Percentiles rank a stretch among this genome's conserved stretches.
Conservation (phyloP, 2,329 filamentous ascomycete genomes). For the Epichloe scottii region DNA sequence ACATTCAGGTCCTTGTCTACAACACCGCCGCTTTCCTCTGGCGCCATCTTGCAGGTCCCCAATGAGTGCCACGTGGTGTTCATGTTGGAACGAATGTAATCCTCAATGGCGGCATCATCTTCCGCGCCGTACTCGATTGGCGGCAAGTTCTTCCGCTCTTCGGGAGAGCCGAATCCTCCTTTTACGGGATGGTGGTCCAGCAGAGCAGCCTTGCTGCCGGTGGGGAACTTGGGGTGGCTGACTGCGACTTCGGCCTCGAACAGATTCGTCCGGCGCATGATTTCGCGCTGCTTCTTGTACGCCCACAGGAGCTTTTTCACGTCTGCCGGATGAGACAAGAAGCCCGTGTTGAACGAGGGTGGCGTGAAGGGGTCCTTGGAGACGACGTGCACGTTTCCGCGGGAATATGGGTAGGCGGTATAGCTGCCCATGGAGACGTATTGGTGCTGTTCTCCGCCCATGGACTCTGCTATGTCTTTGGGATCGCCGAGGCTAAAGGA, state of each 20-base stretch:
- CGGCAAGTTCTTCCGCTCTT: conserved; percentile 14
- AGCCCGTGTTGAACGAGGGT: conserved; percentile 44
- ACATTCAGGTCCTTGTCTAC: conserved; percentile 30
- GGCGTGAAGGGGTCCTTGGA: conserved; percentile 26
- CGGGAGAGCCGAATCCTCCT: conserved; percentile 10
- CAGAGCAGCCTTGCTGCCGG: conserved; percentile 25
- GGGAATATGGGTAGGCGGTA: conserved; percentile 47
- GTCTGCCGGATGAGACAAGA: conserved; percentile 33
- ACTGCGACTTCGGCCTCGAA: conserved; percentile 33
- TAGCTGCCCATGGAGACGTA: conserved; percentile 40
- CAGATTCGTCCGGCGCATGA: conserved; percentile 40
- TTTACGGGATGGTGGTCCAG: conserved; percentile 13
- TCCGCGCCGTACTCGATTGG: conserved; percentile 33
- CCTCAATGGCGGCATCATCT: conserved; percentile 34
- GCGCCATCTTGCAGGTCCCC: conserved; percentile 39
- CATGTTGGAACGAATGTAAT: conserved; percentile 25
- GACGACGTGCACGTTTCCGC: conserved; percentile 48
- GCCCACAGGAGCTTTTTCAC: conserved; percentile 46
- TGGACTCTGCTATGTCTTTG: background rate
- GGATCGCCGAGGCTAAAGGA: conserved; percentile 14
- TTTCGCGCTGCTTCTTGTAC: conserved; percentile 52
- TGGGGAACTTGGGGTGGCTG: conserved; percentile 30
- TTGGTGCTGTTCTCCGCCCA: conserved; percentile 18
- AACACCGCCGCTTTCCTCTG: conserved; percentile 30
- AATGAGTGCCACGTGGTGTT: conserved; percentile 33